Evolutionary conservation across 768 basidiomycete species (phyloP).

Genomic region (Leccinum boreale): DNA sequence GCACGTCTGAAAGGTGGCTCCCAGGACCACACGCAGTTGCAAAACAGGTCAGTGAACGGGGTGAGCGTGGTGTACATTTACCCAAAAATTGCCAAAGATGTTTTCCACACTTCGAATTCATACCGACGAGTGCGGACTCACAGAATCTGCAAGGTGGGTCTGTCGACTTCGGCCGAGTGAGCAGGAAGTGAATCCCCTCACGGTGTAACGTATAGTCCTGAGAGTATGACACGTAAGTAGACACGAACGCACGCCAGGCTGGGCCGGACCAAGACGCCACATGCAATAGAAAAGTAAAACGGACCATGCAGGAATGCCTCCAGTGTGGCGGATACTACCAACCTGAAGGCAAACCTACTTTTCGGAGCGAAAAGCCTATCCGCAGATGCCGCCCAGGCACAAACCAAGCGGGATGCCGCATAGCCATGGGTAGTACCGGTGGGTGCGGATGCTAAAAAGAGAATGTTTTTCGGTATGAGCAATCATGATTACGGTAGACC

Average conservation of each 20-base stretch:
- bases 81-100: background rate
- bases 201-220: constrained; percentile 1
- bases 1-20: background rate
- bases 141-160: constrained; percentile 22
- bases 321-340: constrained; percentile 17
- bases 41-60: background rate
- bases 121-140: too few relatives aligned
- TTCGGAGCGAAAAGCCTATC: constrained; percentile 40
- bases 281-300: constrained; percentile 15
- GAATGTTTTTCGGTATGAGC: too few relatives aligned
- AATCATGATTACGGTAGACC: too few relatives aligned
- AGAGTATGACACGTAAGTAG: constrained; percentile 12
- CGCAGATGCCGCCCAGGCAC: constrained; percentile 19
- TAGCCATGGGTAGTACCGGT: too few relatives aligned
- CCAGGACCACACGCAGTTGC: background rate
- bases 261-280: constrained; percentile 15
- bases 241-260: too few relatives aligned
- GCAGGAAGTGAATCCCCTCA: constrained; percentile 16
- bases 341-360: constrained; percentile 32
- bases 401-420: too few relatives aligned
- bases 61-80: background rate
- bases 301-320: constrained; percentile 24
- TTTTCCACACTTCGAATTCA: background rate
- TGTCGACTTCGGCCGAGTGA: constrained; percentile 16
- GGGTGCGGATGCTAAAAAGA: too few relatives aligned